Base-by-base conservation (phyloP, 2,329 filamentous ascomycete genomes). In the Mariannaea sp. region DNA sequence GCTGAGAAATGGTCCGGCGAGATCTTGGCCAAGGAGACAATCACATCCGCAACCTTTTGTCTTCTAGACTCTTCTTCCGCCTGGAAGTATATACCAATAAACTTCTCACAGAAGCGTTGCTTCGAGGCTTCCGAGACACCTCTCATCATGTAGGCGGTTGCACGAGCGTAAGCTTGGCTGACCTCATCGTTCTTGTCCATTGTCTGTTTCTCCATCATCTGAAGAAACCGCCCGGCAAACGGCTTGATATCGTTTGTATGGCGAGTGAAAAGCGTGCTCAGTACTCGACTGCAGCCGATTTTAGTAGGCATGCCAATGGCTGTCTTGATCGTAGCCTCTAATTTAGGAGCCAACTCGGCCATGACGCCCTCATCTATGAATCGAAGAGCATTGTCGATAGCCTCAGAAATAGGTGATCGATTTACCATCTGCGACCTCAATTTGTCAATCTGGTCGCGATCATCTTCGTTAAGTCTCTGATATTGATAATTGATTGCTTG, bases 161-260 rank as follows among this genome's bases (percentile, higher is more conserved):
- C 87, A 47, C 86, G 86, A 16, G 92, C 93, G 69, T 97, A 99
- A 2, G 89, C 89, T 57, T 89, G 88, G 67, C 89, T 92, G 51
- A 97, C 92, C 14, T 95, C 94, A 63, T 97, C 92, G 67, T 99
- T 99, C 58, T 89, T 87, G 70, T 99, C 94, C 43, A 96, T 81
- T 1, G 92, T 84, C 53, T 92, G 84, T 70, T 90, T 93, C 65
- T 91, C 85, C 58, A 96, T 81, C 8, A 92, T 70, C 59, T 86
- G 87, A 44, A 97, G 77, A 65, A 97, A 92, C 7, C 81, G 78
- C 57, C 89, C 84, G 10, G 90, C 87, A 65, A 92, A 86, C 0
- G 89, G 86, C 30, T 81, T 82, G 70, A 97, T 90, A 24, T 92
- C 77, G 30, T 86, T 80, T 29, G 83, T 84, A 59, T 93, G 89